Evolutionary conservation across 148 eudicot genomes (phyloP).

Genomic region (Gaultheria prostrata): DNA sequence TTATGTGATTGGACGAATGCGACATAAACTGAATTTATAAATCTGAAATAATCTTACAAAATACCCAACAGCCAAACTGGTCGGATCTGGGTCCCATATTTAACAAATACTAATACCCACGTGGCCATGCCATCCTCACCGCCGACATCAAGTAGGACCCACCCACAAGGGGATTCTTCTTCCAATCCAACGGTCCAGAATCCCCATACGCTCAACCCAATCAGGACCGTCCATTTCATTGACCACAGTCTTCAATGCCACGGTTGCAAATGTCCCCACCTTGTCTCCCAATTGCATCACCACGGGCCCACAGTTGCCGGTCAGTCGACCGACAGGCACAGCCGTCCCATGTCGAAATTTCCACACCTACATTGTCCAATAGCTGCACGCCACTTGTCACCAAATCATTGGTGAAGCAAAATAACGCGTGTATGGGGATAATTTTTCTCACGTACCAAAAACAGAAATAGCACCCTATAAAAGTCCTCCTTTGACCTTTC

Average conservation of each 20-base stretch:
- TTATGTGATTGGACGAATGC: background rate
- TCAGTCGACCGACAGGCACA: constrained; percentile 22
- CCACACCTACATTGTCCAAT: background rate
- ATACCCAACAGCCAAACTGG: background rate
- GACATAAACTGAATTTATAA: background rate
- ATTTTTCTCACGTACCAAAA: background rate
- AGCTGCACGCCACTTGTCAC: background rate
- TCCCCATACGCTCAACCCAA: constrained; percentile 3
- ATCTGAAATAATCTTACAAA: background rate
- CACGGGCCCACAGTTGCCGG: constrained; percentile 33
- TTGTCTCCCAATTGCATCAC: constrained; percentile 42
- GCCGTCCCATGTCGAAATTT: constrained; percentile 17
- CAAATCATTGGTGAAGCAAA: background rate
- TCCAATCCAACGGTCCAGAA: constrained; percentile 42
- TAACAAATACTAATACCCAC: background rate
- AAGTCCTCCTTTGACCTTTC: background rate
- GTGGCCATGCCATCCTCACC: constrained; percentile 15
- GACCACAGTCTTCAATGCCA: constrained; percentile 39
- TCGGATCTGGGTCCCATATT: constrained; percentile 4
- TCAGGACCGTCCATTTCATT: constrained; percentile 27
- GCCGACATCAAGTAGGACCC: constrained; percentile 21
- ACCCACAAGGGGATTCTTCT: constrained; percentile 31
- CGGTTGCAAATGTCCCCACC: constrained; percentile 43
- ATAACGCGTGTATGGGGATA: background rate
- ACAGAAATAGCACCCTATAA: constrained; percentile 8